Base-by-base conservation (phyloP, 352 stramenopile genomes). In the Globisporangium carolinianum region DNA sequence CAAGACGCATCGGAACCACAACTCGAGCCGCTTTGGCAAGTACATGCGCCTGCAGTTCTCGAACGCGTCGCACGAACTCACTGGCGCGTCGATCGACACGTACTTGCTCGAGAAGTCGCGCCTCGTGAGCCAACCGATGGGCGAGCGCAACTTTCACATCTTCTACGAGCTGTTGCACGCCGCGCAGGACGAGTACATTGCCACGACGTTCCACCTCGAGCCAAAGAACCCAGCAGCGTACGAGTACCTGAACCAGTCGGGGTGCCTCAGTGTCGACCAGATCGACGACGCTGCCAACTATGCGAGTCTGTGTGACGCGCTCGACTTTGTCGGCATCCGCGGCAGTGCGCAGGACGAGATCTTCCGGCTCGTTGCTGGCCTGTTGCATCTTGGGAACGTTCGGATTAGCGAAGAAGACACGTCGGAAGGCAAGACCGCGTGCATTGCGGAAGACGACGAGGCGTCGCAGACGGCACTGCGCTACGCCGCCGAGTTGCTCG, bases 1-100 rank as follows among this genome's bases (percentile, higher is more conserved):
- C 69, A 94, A 91, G 71, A 94, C 85, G 0, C 78, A 87, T 41
- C 81, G 88, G 46, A 97, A 97, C 65, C 79, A 97, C 72, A 97
- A 97, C 65, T 94, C 82, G 15, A 94, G 82, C 76, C 86, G 88
- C 43, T 97, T 97, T 52, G 88, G 88, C 65, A 97, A 97, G 73
- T 97, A 92, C 68, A 95, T 95, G 75, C 69, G 82, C 1, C 75
- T 95, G 57, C 80, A 92, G 62, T 95, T 92, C 59, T 77, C 78
- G 2, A 82, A 59, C 3, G 63, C 83, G 5, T 67, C 71, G 3
- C 79, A 89, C 54, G 69, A 98, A 76, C 67, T 94, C 7, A 78
- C 72, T 0, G 81, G 81, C 18, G 85, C 83, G 7, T 87, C 77
- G 38, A 94, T 96, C 38, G 84, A 96, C 58, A 96, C 85, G 53